Conservation (phyloP, 2,329 filamentous ascomycete species). For the Fusarium oxysporum region DNA sequence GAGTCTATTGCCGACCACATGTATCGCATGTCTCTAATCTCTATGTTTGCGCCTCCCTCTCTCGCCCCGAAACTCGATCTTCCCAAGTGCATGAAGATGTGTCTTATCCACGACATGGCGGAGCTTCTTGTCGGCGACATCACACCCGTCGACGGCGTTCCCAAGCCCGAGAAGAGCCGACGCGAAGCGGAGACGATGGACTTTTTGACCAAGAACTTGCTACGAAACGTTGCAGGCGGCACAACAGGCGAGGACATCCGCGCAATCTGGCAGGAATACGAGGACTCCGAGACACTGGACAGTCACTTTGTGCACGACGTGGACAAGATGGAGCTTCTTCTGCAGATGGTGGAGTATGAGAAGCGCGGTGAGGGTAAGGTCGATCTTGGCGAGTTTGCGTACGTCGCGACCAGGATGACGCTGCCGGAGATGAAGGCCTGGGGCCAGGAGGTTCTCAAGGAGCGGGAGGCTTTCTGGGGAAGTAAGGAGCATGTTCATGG, state of each 20-base stretch:
- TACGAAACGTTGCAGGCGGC: slow-evolving; percentile 81
- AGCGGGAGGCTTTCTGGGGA: slow-evolving; percentile 80
- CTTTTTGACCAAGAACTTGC: slow-evolving; percentile 79
- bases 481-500: slow-evolving; percentile 60
- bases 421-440: slow-evolving; percentile 84
- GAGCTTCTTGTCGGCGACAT: slow-evolving; percentile 96
- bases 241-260: slow-evolving; percentile 76
- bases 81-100: slow-evolving; percentile 91
- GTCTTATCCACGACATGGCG: slow-evolving; percentile 96
- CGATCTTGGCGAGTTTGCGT: slow-evolving; percentile 88
- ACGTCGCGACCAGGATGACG: slow-evolving; percentile 78
- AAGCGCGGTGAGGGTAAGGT: slow-evolving; percentile 71
- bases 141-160: slow-evolving; percentile 87
- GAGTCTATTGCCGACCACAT: slow-evolving; percentile 98
- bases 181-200: slow-evolving; percentile 93
- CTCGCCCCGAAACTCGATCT: slow-evolving; percentile 80
- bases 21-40: slow-evolving; percentile 99
- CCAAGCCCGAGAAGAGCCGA: slow-evolving; percentile 88
- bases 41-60: slow-evolving; percentile 85
- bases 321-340: slow-evolving; percentile 93
- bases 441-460: slow-evolving; percentile 79
- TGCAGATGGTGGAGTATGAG: slow-evolving; percentile 99
- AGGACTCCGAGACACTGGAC: slow-evolving; percentile 85
- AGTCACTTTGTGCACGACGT: slow-evolving; percentile 94
- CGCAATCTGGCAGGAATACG: slow-evolving; percentile 93